Evolutionary conservation across 169 alveolate species (phyloP).

Genomic region (Amoebophrya sp.): DNA sequence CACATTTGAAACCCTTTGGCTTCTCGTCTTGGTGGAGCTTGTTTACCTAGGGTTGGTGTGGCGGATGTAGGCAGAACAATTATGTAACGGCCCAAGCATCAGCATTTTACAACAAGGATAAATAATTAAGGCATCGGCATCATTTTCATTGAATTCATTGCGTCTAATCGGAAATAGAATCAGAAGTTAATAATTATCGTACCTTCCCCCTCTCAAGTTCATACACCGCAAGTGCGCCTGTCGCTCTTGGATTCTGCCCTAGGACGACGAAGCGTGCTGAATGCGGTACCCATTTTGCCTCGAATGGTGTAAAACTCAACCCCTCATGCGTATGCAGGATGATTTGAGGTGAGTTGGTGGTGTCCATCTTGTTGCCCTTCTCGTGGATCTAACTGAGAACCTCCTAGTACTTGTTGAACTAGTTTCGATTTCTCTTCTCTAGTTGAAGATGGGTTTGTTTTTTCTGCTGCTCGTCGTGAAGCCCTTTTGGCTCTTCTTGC

Average conservation of each 20-base stretch:
- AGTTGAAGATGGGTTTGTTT: no score
- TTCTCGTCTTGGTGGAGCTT: constrained; percentile 36
- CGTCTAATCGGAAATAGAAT: no score
- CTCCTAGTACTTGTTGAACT: no score
- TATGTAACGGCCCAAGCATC: neutral
- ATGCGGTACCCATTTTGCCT: constrained; percentile 48
- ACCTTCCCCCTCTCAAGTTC: constrained; percentile 31
- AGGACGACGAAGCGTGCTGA: constrained; percentile 44
- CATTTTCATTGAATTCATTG: constrained; percentile 40
- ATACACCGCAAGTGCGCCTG: constrained; percentile 44
- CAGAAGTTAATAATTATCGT: neutral
- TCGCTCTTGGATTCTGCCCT: constrained; percentile 48
- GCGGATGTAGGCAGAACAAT: neutral
- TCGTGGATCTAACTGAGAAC: no score
- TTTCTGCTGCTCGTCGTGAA: no score
- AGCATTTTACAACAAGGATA: neutral
- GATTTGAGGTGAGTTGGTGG: neutral
- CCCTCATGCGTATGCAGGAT: constrained; percentile 41
- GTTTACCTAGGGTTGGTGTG: neutral
- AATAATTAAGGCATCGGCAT: neutral
- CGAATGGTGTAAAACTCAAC: constrained; percentile 48
- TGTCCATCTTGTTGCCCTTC: neutral
- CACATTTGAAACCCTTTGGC: constrained; percentile 49
- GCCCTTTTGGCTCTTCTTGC: no score
- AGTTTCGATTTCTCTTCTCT: no score